Evolutionary conservation across 2,329 filamentous ascomycete genomes (phyloP).

Genomic region (Cephalotrichum gorgonifer): DNA sequence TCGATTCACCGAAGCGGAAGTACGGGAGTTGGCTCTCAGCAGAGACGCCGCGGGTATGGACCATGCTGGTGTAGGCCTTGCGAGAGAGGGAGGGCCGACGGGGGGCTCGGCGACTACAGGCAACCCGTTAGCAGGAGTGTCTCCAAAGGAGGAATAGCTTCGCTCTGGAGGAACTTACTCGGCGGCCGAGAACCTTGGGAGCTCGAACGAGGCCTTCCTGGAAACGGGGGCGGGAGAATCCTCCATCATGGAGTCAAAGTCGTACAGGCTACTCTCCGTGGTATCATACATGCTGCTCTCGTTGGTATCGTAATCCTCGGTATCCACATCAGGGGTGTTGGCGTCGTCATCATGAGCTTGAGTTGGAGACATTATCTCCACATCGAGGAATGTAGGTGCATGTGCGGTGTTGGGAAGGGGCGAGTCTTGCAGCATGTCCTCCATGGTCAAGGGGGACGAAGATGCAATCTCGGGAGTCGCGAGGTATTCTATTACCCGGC

Average conservation of each 20-base stretch:
- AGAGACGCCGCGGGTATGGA: slow-evolving; percentile 45
- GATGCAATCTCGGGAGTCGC: slow-evolving; percentile 76
- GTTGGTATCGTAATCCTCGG: background rate
- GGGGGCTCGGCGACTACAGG: slow-evolving; percentile 21
- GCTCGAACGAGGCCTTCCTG: slow-evolving; percentile 36
- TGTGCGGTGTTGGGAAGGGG: slow-evolving; percentile 80
- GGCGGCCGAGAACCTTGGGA: slow-evolving; percentile 33
- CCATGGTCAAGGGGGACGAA: slow-evolving; percentile 64
- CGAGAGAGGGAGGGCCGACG: slow-evolving; percentile 66
- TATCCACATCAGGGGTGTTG: background rate
- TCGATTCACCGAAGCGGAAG: slow-evolving; percentile 57
- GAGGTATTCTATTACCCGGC: slow-evolving; percentile 46
- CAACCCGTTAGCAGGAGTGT: background rate
- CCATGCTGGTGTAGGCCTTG: slow-evolving; percentile 60
- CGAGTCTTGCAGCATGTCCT: slow-evolving; percentile 87
- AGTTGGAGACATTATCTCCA: slow-evolving; percentile 64
- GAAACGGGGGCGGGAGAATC: slow-evolving; percentile 44
- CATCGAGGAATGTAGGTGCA: slow-evolving; percentile 37
- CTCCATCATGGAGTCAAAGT: slow-evolving; percentile 38
- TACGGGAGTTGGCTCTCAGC: slow-evolving; percentile 57
- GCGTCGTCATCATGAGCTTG: slow-evolving; percentile 29
- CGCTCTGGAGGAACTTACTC: slow-evolving; percentile 35
- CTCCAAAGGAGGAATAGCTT: background rate
- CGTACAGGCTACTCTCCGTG: slow-evolving; percentile 14
- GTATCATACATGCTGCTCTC: slow-evolving; percentile 19